These are phyloP conservation scores for Colletotrichum sp. DNA, from an alignment of 2,329 filamentous ascomycete species.

Conservation along the genomic window DNA sequence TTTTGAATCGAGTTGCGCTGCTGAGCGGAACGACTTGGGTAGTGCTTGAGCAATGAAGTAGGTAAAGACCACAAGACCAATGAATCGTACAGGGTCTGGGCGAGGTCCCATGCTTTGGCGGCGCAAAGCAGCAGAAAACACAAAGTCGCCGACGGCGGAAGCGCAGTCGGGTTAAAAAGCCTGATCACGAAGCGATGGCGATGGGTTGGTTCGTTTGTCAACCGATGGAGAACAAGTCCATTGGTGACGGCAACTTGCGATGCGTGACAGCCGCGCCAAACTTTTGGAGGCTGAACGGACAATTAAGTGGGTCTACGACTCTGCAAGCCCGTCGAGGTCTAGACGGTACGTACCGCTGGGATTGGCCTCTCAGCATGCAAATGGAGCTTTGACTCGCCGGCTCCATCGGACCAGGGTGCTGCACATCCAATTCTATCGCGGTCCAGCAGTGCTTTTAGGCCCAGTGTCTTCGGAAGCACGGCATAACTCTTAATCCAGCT, in stretches of 20 bases:
- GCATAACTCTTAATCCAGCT: slow-evolving; percentile 13
- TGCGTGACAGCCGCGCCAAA: slow-evolving; percentile 19
- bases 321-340: neutral
- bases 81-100: slow-evolving; percentile 41
- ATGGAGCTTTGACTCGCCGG: neutral
- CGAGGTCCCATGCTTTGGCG: slow-evolving; percentile 16
- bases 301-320: slow-evolving; percentile 1
- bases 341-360: neutral
- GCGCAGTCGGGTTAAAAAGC: neutral
- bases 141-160: neutral
- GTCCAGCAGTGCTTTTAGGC: neutral
- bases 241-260: slow-evolving; percentile 1
- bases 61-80: slow-evolving; percentile 38
- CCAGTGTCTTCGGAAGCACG: neutral
- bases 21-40: slow-evolving; percentile 16
- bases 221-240: neutral
- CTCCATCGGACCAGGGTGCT: neutral
- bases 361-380: neutral
- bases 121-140: neutral
- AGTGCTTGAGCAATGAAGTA: slow-evolving; percentile 38
- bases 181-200: neutral
- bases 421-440: neutral
- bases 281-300: slow-evolving; percentile 19
- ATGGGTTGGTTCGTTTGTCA: neutral
- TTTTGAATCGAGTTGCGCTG: slow-evolving; percentile 41